Base-by-base conservation (phyloP, 2,329 filamentous ascomycete genomes). In the Pleomassaria siparia region DNA sequence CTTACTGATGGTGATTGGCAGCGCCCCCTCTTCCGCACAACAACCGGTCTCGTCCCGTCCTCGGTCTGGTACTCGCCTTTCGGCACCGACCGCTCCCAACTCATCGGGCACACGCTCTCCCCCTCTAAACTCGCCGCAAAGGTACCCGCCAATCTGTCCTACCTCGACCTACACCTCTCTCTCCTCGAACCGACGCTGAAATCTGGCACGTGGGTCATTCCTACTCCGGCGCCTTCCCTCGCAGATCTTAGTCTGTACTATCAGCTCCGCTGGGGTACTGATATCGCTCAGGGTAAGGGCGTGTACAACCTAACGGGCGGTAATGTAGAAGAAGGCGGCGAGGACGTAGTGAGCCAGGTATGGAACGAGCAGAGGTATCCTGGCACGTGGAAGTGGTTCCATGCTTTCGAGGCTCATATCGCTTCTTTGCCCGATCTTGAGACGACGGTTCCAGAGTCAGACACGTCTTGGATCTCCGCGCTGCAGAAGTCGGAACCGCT, bases 11-110 rank as follows among this genome's bases (percentile, higher is more conserved):
- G 6, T 26, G 25, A 26, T 26, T 41, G n/a, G 7, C 40, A 62
- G 58, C 51, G 70, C 22, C 67, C 72, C 0, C 51, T 74, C 4
- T 74, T 74, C 54, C 60, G 72, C 13, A 60, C 65, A 6, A 72
- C 70, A 15, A 72, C 68, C 4, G 72, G 72, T 3, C 56, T 75
- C 1, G 74, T 75, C 40, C 72, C 72, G 1, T 55, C 65, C 0
- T 58, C 58, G 6, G 71, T 74, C 6, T 74, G 72, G 72, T 50
- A 64, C 5, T 67, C 64, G n/a, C 46, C 49, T 2, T 74, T 75
- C 49, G 72, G 72, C 9, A 51, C 53, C 32, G 72, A 75, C 48
- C 58, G 72, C 47, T 60, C 60, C 0, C 62, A 65, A 30, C 52
- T 74, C 9, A 74, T 75, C 18, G 72, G 72, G 1, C 72, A 74